Percentiles rank a stretch among this genome's conserved stretches.
Evolutionary conservation across 2,329 filamentous ascomycete genomes (phyloP).

Genomic region (Graphium sp.): DNA sequence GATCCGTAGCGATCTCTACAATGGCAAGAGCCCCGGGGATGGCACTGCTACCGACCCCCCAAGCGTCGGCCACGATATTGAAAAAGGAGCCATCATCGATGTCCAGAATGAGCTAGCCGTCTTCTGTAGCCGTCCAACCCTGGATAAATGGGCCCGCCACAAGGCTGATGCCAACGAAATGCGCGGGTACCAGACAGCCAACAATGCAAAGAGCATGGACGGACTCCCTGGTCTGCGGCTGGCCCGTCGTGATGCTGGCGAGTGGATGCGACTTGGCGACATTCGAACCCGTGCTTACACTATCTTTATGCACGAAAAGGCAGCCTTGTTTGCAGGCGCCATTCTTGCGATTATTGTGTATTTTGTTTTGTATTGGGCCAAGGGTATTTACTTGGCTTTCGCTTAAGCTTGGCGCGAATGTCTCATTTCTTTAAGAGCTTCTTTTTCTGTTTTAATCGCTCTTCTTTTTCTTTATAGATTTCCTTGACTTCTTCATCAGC

Average conservation of each 20-base stretch:
- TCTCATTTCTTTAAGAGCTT: too few relatives aligned
- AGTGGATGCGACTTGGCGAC: conserved; percentile 27
- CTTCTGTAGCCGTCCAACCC: conserved; percentile 36
- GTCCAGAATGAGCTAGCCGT: conserved; percentile 17
- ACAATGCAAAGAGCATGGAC: conserved; percentile 40
- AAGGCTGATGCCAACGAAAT: conserved; percentile 30
- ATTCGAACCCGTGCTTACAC: conserved; percentile 2
- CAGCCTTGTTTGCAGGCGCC: conserved; percentile 16
- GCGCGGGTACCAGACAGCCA: conserved; percentile 35
- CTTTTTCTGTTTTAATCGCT: background rate
- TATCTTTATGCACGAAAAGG: conserved; percentile 10
- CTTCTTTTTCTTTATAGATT: background rate
- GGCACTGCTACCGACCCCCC: conserved; percentile 8
- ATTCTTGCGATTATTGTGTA: conserved; percentile 8
- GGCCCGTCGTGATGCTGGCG: conserved; percentile 30
- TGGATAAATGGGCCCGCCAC: conserved; percentile 32
- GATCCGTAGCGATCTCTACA: conserved; percentile 22
- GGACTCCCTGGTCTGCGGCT: conserved; percentile 37
- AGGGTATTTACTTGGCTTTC: too few relatives aligned
- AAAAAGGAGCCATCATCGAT: background rate
- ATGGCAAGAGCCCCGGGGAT: conserved; percentile 1
- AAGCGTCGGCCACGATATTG: conserved; percentile 1
- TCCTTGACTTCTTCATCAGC: background rate
- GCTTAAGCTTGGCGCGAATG: too few relatives aligned
- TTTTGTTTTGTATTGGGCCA: conserved; percentile 3